Conservation (phyloP, 345 rosid genomes). For the Jatropha curcas region DNA sequence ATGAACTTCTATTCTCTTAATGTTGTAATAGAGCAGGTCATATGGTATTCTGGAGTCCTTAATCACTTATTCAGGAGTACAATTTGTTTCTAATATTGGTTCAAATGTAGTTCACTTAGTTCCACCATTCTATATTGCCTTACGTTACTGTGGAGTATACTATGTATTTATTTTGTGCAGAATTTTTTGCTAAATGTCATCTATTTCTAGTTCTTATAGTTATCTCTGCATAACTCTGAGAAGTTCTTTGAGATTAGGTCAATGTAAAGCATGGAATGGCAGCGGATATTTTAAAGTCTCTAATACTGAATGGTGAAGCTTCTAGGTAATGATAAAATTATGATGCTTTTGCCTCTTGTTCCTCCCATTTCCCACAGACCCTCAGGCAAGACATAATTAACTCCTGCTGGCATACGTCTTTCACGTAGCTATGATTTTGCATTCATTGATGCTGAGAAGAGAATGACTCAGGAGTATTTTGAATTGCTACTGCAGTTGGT, state of each 20-base stretch:
- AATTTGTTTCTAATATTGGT: neutral
- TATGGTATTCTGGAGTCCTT: neutral
- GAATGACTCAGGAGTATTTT: conserved; percentile 84
- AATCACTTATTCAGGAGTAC: neutral
- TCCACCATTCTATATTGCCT: neutral
- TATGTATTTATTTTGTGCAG: neutral
- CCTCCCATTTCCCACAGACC: neutral
- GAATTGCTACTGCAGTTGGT: conserved; percentile 84
- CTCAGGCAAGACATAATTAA: neutral
- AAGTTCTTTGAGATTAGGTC: conserved; percentile 48
- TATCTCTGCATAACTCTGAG: conserved; percentile 17
- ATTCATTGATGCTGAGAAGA: conserved; percentile 94
- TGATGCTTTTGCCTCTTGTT: conserved; percentile 8
- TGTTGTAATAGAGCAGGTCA: neutral
- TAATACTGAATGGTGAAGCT: conserved; percentile 71
- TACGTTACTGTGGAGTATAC: neutral
- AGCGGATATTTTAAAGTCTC: conserved; percentile 55
- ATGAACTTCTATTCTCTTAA: neutral
- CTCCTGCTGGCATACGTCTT: neutral
- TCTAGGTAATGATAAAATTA: conserved; percentile 52
- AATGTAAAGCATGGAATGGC: conserved; percentile 73
- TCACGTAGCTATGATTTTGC: conserved; percentile 88
- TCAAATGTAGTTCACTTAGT: neutral
- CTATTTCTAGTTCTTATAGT: neutral
- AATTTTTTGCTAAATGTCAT: neutral